Percentiles rank a stretch among this genome's conserved stretches.
Conservation (phyloP, 192 early-diverging fungal genomes). For the Backusella parvicylindrica region DNA sequence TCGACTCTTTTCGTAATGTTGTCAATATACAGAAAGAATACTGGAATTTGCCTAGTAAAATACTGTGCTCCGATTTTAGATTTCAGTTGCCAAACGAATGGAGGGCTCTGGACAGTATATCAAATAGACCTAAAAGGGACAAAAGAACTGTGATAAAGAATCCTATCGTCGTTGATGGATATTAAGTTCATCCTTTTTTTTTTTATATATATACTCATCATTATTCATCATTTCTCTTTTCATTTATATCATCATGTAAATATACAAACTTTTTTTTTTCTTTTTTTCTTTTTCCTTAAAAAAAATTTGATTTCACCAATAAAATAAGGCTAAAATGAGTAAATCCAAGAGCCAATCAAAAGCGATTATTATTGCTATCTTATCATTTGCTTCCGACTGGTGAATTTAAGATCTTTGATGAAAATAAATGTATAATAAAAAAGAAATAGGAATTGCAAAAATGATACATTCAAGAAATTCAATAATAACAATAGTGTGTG, state of each 20-base stretch:
- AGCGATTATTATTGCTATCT: not conserved
- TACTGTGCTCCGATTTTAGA: constrained; percentile 35
- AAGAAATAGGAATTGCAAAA: too few species aligned
- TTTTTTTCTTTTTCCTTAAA: not conserved
- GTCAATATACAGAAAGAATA: constrained; percentile 40
- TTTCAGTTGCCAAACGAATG: constrained; percentile 46
- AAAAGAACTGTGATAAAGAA: constrained; percentile 17
- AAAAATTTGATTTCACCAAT: not conserved
- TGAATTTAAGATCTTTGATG: not conserved
- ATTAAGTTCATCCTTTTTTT: not conserved
- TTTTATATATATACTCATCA: not conserved
- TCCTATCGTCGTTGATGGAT: constrained; percentile 24
- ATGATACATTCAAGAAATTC: too few species aligned
- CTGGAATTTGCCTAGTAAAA: constrained; percentile 44
- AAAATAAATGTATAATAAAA: too few species aligned
- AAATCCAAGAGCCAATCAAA: not conserved
- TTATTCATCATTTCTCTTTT: not conserved
- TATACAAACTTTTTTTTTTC: not conserved
- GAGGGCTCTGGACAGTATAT: constrained; percentile 43
- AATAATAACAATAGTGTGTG: too few species aligned
- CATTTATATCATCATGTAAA: not conserved
- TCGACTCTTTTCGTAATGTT: constrained; percentile 35
- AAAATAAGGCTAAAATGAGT: not conserved
- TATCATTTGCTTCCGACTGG: constrained; percentile 1
- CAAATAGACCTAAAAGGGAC: constrained; percentile 41